These are phyloP conservation scores for Pichia terricola DNA, from an alignment of 1,139 yeast genomes.

Conservation along the genomic window DNA sequence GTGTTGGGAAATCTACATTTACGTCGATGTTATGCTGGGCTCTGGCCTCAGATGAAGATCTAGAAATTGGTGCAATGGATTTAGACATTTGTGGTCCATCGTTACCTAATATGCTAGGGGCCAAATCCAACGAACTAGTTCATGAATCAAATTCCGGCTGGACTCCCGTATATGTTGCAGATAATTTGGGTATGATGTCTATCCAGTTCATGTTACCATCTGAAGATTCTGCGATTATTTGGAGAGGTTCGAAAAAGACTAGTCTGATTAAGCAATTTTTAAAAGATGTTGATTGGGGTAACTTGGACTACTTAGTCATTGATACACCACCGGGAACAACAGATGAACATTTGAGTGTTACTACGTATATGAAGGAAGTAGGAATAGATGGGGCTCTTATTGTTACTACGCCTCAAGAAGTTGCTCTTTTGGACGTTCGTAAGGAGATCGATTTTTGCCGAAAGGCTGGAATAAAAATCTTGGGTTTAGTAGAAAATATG, in stretches of 20 bases:
- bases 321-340: constrained; percentile 99
- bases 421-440: constrained; percentile 86
- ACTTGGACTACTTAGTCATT: constrained; percentile 76
- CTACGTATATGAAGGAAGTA: constrained; percentile 76
- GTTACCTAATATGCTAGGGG: constrained; percentile 89
- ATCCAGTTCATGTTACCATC: constrained; percentile 94
- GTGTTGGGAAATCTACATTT: constrained; percentile 95
- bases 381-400: constrained; percentile 94
- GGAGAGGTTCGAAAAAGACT: constrained; percentile 95
- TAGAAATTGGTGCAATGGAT: constrained; percentile 95
- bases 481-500: constrained; percentile 96
- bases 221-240: constrained; percentile 86
- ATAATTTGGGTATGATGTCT: constrained; percentile 90
- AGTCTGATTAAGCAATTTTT: constrained; percentile 88
- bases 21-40: constrained; percentile 96
- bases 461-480: constrained; percentile 75
- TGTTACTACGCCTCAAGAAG: constrained; percentile 97
- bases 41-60: constrained; percentile 74
- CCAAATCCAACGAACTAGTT: constrained; percentile 64
- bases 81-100: constrained; percentile 97
- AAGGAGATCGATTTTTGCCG: constrained; percentile 92
- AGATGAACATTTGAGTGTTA: constrained; percentile 90
- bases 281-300: constrained; percentile 95
- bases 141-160: constrained; percentile 91
- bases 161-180: constrained; percentile 95